Evolutionary conservation across 2,329 filamentous ascomycete species (phyloP), one percentile per base, ranked within the genome.

Genomic region (Leptographium flavum): DNA sequence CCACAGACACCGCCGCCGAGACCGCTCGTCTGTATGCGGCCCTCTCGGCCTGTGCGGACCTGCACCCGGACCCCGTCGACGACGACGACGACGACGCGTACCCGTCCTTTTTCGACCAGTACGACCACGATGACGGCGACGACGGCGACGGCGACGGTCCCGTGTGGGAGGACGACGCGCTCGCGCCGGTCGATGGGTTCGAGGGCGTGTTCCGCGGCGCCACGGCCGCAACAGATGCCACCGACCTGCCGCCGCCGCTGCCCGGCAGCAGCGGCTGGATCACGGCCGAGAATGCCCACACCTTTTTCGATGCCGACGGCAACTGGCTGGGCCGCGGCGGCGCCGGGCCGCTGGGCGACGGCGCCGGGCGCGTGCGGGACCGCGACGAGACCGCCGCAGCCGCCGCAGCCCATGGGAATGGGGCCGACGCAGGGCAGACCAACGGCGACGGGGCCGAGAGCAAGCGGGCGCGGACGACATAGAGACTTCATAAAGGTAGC

Each of bases 211-310:
- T 74, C 43, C 63, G 72, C 48, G 35, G 21, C 5, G 23, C 31
- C 14, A 30, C 35, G 4, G 14, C 36, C 4, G 32, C 27, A 9
- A 63, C 66, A 2, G 15, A 23, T 3, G 50, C 54, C 31, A 73
- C 73, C 1, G 71, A 69, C 2, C 56, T 81, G 22, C 78, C 78
- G n/a, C 76, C 77, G 2, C 74, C 79, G 0, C 74, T 83, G 60
- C 81, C 83, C 0, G 83, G 83, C 1, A 85, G 82, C 42, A 76
- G 75, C 0, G 83, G 83, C 0, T 90, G 84, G 84, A 87, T 96
- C 57, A 96, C 90, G 15, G 83, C 85, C 9, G 90, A 94, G 46
- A 96, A 95, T 55, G 80, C 94, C 59, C 70, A 82, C 51, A 76
- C 94, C 53, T 94, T 79, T 57, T 84, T 92, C 61, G 84, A 92